These are phyloP conservation scores for Microthlaspi erraticum DNA, from an alignment of 345 rosid genomes.

Conservation along the genomic window DNA sequence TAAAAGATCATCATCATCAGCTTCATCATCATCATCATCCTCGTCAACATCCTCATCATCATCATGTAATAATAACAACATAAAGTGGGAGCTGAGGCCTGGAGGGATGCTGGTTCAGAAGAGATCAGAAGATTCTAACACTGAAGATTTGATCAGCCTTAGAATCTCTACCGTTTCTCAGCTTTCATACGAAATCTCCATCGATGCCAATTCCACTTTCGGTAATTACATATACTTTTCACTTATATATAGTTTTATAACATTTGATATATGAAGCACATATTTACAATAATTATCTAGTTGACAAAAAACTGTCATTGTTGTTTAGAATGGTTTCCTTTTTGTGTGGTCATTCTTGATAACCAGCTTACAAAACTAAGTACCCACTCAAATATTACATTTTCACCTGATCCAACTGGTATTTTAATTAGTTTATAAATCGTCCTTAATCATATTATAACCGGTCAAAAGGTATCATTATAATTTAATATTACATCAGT, in stretches of 20 bases:
- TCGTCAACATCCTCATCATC: constrained; percentile 13
- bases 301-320: background rate
- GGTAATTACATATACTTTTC: constrained; percentile 51
- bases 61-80: constrained; percentile 47
- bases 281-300: background rate
- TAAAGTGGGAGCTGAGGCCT: constrained; percentile 92
- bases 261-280: background rate
- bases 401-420: background rate
- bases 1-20: constrained; percentile 44
- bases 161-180: constrained; percentile 76
- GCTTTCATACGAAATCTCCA: constrained; percentile 70
- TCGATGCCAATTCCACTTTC: constrained; percentile 83
- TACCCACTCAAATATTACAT: background rate
- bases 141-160: constrained; percentile 54
- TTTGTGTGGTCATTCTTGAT: background rate
- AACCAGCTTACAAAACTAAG: constrained; percentile 13
- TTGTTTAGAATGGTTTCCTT: background rate
- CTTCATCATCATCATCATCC: constrained; percentile 19
- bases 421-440: background rate
- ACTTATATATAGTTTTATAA: background rate
- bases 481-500: too few relatives aligned
- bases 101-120: constrained; percentile 97
- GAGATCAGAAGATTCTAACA: constrained; percentile 56
- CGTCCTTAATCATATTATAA: background rate
- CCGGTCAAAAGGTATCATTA: too few relatives aligned